Conservation (phyloP, 169 alveolate genomes). For the Plasmodium billcollinsi region DNA sequence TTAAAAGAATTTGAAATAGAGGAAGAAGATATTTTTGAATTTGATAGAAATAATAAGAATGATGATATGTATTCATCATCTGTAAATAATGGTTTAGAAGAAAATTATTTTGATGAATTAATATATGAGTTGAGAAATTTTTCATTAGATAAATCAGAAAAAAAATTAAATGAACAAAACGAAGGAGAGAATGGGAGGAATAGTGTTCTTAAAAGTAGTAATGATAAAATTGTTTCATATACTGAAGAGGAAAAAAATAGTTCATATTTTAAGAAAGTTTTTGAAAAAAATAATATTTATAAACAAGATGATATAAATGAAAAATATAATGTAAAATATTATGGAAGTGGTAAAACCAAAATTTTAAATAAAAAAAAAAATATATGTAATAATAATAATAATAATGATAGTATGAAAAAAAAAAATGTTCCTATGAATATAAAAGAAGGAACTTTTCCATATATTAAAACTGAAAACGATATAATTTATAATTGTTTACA, state of each 20-base stretch:
- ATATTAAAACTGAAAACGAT: constrained; percentile 23
- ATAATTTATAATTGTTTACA: constrained; percentile 36
- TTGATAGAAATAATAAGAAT: constrained; percentile 44
- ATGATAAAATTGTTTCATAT: neutral
- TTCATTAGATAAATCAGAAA: constrained; percentile 14
- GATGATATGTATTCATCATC: constrained; percentile 52
- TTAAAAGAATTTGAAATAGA: constrained; percentile 52
- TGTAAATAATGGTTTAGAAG: constrained; percentile 9
- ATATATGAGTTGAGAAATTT: constrained; percentile 68
- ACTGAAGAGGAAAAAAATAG: constrained; percentile 13
- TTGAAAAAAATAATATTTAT: neutral
- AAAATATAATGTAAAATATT: constrained; percentile 17
- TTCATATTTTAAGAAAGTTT: neutral
- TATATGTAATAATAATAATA: neutral
- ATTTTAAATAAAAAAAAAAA: neutral
- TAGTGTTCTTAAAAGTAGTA: constrained; percentile 19
- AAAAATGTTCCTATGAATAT: neutral
- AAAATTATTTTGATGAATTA: constrained; percentile 41
- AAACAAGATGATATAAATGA: neutral
- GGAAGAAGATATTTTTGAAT: constrained; percentile 67
- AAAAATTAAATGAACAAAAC: constrained; percentile 10
- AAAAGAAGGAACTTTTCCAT: neutral
- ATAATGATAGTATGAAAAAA: neutral
- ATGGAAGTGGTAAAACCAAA: constrained; percentile 2
- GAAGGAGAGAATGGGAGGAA: constrained; percentile 2